Evolutionary conservation across 2,329 filamentous ascomycete species (phyloP), one percentile per base, ranked within the genome.

Genomic region (Cladophialophora yegresii): DNA sequence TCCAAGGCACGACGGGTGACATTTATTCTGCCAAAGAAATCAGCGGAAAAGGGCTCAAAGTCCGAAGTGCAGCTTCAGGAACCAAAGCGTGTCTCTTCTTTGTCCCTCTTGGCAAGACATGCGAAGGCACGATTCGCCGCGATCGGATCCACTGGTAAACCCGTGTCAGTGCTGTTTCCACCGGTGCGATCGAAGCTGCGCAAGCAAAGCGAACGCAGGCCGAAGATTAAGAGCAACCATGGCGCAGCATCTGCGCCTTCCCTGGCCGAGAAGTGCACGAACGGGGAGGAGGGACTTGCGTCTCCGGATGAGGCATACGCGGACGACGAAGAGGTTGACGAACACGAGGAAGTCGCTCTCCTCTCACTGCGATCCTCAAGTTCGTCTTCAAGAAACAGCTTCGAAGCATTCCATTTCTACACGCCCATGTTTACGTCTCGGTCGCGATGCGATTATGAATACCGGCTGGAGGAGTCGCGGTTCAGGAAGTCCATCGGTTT

Each of bases 321-420:
- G 16, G 20, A 30, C 36, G 30, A 33, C 33, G 12, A 20, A 8
- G 22, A 49, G 9, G 36, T 13, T 26, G 61, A 54, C 12, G 55
- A 63, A 9, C 32, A n/a, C n/a, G 61, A 63, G 28, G 54, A 58
- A 2, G 47, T 54, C 4, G 61, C 54, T 26, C 60, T 62, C 2
- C 54, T 63, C 16, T 63, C 47, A 22, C 20, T 23, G 23, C 47
- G 20, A 23, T 33, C 20, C 6, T 26, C 54, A 2, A 23, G 5
- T 12, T 49, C 61, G 9, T 43, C 47, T 22, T 32, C 22, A 4
- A n/a, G 30, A 53, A 12, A 56, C 1, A 53, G 43, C 10, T 55
- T 55, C 16, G 22, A 56, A 28, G 60, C 53, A 22, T 23, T 10
- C 26, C 43, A 63, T 8, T 58, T 58, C 54, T 51, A 57, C 23